Evolutionary conservation across 768 basidiomycete species (phyloP).

Genomic region (Lactifluus rugatus): DNA sequence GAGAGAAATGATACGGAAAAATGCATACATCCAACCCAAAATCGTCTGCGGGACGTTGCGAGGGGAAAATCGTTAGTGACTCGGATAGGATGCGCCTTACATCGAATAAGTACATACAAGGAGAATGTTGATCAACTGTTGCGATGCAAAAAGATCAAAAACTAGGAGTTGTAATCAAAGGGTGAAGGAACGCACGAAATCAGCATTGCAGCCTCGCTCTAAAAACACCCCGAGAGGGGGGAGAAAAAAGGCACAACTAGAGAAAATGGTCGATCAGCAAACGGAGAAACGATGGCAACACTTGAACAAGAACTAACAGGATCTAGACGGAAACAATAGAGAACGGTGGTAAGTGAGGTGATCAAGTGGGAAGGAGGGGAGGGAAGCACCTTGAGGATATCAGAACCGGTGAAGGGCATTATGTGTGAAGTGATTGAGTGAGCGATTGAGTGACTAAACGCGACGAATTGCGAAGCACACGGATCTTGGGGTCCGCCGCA

Average conservation of each 20-base stretch:
- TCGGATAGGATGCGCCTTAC: not conserved
- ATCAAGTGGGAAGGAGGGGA: not conserved
- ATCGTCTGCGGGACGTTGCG: slow-evolving; percentile 34
- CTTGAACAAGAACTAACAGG: slow-evolving; percentile 28
- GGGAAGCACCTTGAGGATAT: slow-evolving; percentile 63
- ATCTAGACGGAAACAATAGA: slow-evolving; percentile 27
- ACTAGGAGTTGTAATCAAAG: not conserved
- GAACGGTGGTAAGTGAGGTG: not conserved
- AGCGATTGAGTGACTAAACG: no score
- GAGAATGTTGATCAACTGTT: slow-evolving; percentile 59
- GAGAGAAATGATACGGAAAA: not conserved
- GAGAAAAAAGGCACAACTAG: slow-evolving; percentile 56
- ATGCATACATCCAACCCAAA: slow-evolving; percentile 65
- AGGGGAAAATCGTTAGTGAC: not conserved
- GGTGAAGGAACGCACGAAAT: slow-evolving; percentile 44
- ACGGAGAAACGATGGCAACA: not conserved
- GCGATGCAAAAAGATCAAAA: not conserved
- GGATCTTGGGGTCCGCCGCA: not conserved
- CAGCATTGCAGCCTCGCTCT: slow-evolving; percentile 73
- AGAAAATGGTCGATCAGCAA: not conserved
- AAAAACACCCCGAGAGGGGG: slow-evolving; percentile 85
- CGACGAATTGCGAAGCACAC: not conserved
- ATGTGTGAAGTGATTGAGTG: not conserved
- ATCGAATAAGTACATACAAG: slow-evolving; percentile 30
- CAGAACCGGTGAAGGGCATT: slow-evolving; percentile 65